Evolutionary conservation across 768 basidiomycete genomes (phyloP), one percentile per base, ranked within the genome.

Genomic region (Podaxis mareebaensis): DNA sequence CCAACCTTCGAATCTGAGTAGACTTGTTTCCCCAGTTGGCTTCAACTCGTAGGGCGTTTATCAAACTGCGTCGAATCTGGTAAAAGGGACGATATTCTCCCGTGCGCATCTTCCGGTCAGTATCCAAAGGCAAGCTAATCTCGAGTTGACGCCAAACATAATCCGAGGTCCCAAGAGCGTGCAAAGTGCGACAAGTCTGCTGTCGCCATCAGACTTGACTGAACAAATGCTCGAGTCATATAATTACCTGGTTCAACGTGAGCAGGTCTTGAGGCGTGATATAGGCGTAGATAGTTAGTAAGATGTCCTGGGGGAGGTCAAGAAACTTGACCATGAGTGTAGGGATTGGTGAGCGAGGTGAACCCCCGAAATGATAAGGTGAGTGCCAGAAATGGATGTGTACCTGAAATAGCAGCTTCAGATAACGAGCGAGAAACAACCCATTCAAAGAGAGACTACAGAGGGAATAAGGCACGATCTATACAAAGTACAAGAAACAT

Each of bases 151-250:
- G 85, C 84, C 84, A 87, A 33, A 85, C 68, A 67, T 83, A 83
- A 67, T 87, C 81, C 40, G 70, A 70, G 48, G 75, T 76, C 12
- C 77, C 79, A 38, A 82, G 76, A 10, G 77, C 76, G 72, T 87
- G 79, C 60, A 85, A 71, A 58, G 72, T 79, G 79, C 84, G 85
- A 77, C 84, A 84, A 69, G 83, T 82, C 84, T 87, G 70, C 74
- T 10, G 22, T 51, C 49, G 12, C 26, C 11, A 75, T 49, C 38
- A 59, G n/a, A 54, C 15, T 38, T 42, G 53, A 36, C 20, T 15
- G 17, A 17, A 6, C 6, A 5, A 44, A 8, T 30, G 10, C 10
- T 68, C 69, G 66, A 33, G 48, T 17, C 44, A 33, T 3, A 15
- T 26, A n/a, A 36, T 33, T 66, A 82, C 84, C 78, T 85, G 83